phyloP scores from a whole-genome alignment of 2,329 filamentous ascomycete genomes.

The Aspergillus sp. region DNA sequence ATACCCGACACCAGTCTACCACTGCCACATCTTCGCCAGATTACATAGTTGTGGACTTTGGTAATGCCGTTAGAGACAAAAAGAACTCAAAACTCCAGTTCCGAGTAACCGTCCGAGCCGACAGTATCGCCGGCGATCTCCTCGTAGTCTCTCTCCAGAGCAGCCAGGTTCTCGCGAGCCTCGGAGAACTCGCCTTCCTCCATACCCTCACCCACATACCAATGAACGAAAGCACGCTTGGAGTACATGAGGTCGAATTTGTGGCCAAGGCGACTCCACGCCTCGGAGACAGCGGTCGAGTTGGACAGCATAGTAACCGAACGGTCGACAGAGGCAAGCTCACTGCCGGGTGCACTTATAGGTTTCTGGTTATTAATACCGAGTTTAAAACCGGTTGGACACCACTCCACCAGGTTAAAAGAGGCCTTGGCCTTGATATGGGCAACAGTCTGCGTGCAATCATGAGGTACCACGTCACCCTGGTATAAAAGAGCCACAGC shows the following conservation, averaged over 20 bases:
- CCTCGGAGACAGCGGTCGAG: conserved; percentile 99
- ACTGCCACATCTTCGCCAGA: not conserved
- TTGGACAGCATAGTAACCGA: conserved; percentile 76
- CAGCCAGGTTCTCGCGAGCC: conserved; percentile 80
- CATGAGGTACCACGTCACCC: conserved; percentile 64
- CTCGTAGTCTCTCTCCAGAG: conserved; percentile 85
- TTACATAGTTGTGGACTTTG: not conserved
- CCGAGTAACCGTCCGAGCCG: conserved; percentile 58
- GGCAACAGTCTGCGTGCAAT: conserved; percentile 60
- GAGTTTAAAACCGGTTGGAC: conserved; percentile 68
- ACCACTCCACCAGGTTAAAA: conserved; percentile 69
- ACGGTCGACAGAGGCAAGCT: conserved; percentile 55
- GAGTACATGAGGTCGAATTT: conserved; percentile 71
- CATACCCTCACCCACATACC: conserved; percentile 86
- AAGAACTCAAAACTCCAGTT: conserved; percentile 32
- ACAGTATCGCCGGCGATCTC: conserved; percentile 74
- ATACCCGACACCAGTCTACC: not conserved
- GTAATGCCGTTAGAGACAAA: not conserved
- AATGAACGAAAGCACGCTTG: conserved; percentile 68
- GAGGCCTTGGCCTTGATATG: conserved; percentile 64
- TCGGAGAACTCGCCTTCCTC: conserved; percentile 89
- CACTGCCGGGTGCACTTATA: conserved; percentile 51
- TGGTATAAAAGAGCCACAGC: conserved; percentile 66
- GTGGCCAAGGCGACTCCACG: conserved; percentile 98
- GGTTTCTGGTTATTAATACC: conserved; percentile 67